Conservation (phyloP, 352 stramenopile genomes). For the Phytophthora pistaciae region DNA sequence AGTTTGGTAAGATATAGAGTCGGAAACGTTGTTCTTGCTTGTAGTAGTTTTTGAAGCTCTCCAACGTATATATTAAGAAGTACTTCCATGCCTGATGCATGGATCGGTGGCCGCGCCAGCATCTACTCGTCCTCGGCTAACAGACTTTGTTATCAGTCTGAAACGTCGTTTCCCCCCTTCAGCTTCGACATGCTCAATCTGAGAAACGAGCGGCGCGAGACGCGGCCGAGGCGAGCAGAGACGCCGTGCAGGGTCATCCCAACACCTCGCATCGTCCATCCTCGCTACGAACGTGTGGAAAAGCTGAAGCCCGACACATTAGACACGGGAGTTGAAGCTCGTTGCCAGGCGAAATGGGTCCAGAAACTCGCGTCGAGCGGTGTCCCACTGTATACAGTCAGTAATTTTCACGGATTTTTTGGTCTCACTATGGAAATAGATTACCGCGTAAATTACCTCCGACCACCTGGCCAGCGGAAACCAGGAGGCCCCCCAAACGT, state of each 20-base stretch:
- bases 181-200: slow-evolving; percentile 13
- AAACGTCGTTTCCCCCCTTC: too few species aligned
- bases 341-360: slow-evolving; percentile 20
- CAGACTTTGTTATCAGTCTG: too few species aligned
- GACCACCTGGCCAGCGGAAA: slow-evolving; percentile 18
- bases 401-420: slow-evolving; percentile 11
- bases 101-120: too few species aligned
- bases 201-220: slow-evolving; percentile 15
- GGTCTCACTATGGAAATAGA: background rate
- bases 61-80: too few species aligned
- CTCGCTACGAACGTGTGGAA: background rate
- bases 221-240: slow-evolving; percentile 3
- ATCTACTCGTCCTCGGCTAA: too few species aligned
- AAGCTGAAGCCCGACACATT: background rate
- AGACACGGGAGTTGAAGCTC: background rate
- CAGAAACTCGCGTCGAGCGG: background rate
- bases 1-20: too few species aligned
- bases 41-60: too few species aligned
- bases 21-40: too few species aligned
- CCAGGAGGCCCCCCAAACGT: background rate
- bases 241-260: background rate
- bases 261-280: background rate
- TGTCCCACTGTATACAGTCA: slow-evolving; percentile 8
- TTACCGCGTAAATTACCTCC: slow-evolving; percentile 16
- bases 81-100: too few species aligned